Percentiles rank a stretch among this genome's conserved stretches.
Evolutionary conservation across 441 rosid species (phyloP).

Genomic region (Gossypium schwendimanii): DNA sequence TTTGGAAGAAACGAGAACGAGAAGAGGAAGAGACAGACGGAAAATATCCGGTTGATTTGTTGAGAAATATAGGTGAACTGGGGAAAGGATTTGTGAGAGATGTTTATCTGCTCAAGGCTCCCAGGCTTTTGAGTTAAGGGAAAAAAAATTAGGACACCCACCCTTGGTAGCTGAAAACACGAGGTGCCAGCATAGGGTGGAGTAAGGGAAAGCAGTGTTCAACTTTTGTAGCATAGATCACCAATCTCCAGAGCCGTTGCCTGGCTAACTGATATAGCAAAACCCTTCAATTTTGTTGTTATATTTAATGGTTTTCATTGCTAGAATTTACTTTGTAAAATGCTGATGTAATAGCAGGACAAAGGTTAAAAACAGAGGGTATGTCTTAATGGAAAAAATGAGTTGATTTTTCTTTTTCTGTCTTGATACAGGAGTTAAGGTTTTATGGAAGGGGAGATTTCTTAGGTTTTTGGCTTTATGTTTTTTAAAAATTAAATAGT

Average conservation of each 20-base stretch:
- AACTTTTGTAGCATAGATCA: neutral
- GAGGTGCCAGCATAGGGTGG: neutral
- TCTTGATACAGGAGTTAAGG: neutral
- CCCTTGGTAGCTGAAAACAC: neutral
- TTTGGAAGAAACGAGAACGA: constrained; percentile 50
- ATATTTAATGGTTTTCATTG: neutral
- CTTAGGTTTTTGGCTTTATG: neutral
- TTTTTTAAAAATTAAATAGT: neutral
- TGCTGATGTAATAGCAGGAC: neutral
- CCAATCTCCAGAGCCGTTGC: neutral
- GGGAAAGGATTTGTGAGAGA: constrained; percentile 86
- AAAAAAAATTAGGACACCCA: neutral
- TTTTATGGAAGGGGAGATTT: neutral
- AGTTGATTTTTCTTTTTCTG: no score
- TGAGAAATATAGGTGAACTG: constrained; percentile 55
- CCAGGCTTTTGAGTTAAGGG: constrained; percentile 5
- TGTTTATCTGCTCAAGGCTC: constrained; percentile 59
- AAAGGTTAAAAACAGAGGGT: neutral
- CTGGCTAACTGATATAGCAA: neutral
- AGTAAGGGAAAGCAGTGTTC: neutral
- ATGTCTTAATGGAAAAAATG: neutral
- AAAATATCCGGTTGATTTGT: constrained; percentile 36
- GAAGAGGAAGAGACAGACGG: constrained; percentile 36
- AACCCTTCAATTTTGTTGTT: neutral
- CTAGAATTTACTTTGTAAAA: neutral